Evolutionary conservation across 495 filamentous ascomycete species (phyloP), one percentile per base, ranked within the genome.

Genomic region (Neurospora tetraspora): DNA sequence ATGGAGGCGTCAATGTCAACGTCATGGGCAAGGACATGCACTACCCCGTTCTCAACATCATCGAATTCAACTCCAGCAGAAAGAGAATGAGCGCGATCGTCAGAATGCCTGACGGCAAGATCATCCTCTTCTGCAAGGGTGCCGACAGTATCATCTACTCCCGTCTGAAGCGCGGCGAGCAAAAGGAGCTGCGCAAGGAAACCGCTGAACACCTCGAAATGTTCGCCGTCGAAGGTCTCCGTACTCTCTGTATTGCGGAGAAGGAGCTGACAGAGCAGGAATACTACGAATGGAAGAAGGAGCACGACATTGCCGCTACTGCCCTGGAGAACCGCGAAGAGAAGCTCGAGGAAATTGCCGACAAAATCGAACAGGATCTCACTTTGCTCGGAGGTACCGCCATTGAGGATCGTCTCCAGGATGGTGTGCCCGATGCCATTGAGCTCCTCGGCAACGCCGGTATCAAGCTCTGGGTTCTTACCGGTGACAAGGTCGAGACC

Each of bases 381-480:
- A 94, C 88, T 73, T 89, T 99, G 40, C 84, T 99, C 40, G 96
- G 96, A 65, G 96, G 96, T 27, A 99, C 96, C 61, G 96, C 96
- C 42, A 99, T 99, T 77, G 96, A 99, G 80, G 96, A 99, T 85
- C 89, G 94, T 80, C 85, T 99, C 59, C 96, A 99, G 81, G 96
- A 98, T 76, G 96, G 96, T 74, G 96, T 99, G 16, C 96, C 96
- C 11, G 96, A 98, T 77, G 95, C 96, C 3, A 99, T 99, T 75
- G 92, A 92, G 71, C 83, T 99, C 69, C 89, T 99, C 71, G 95
- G 91, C 45, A 90, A 94, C 72, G 96, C 96, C 69, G 96, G 96
- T 73, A 98, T 99, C 82, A 99, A 99, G 79, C 88, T 99, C n/a
- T 99, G 96, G 96, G 96, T 99, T 72, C 84, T 99, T 65, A 99